phyloP scores from a whole-genome alignment of 2,329 filamentous ascomycete species.

The Ceratocystis smalleyi region DNA sequence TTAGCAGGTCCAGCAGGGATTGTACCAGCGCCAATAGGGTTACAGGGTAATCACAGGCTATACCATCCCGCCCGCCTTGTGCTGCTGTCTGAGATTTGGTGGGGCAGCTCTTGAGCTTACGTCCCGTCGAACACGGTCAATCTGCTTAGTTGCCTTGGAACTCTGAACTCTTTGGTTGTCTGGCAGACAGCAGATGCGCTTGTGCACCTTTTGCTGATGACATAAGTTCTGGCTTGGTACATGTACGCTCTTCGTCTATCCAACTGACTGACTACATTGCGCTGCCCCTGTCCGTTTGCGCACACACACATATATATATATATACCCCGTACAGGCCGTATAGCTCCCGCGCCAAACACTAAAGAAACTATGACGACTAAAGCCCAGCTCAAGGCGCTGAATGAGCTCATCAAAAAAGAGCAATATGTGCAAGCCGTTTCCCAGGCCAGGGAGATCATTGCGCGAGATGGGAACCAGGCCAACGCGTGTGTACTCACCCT shows the following conservation, averaged over 20 bases:
- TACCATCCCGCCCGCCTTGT: neutral
- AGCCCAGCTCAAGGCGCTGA: conserved; percentile 65
- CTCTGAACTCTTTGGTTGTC: neutral
- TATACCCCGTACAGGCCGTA: neutral
- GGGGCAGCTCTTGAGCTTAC: conserved; percentile 2
- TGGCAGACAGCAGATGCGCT: neutral
- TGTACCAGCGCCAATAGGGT: neutral
- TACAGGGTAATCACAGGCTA: neutral
- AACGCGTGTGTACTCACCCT: conserved; percentile 45
- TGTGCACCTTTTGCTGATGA: neutral
- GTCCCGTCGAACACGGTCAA: neutral
- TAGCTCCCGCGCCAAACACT: neutral
- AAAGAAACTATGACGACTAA: conserved; percentile 40
- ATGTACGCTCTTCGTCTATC: too few species aligned
- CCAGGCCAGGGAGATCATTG: conserved; percentile 53
- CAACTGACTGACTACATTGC: too few species aligned
- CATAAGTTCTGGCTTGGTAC: neutral
- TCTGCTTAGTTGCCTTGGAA: neutral
- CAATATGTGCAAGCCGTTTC: conserved; percentile 63
- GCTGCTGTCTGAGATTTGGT: neutral
- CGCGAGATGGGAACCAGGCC: conserved; percentile 62
- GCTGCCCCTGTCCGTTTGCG: neutral
- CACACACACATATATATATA: neutral
- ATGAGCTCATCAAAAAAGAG: conserved; percentile 58
- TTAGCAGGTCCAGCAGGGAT: neutral